phyloP scores from a whole-genome alignment of 192 early-diverging fungal species.

The Coemansia sp. region DNA sequence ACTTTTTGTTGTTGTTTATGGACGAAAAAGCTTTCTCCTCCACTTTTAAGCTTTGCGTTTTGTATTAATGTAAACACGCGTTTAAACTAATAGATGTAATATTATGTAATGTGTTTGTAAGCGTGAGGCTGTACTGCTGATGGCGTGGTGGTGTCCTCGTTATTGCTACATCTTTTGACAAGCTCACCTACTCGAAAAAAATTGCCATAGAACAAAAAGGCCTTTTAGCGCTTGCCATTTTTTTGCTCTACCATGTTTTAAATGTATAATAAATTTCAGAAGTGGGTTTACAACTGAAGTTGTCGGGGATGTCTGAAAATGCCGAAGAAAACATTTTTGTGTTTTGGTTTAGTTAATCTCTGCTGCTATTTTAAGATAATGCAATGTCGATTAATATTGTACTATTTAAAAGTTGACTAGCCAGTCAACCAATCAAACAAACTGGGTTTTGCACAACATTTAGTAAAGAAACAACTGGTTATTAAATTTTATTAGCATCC shows the following conservation, averaged over 20 bases:
- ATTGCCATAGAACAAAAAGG: not conserved
- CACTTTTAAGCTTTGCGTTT: not conserved
- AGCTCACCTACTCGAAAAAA: not conserved
- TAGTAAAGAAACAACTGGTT: not conserved
- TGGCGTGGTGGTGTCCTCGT: not conserved
- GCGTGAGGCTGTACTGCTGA: not conserved
- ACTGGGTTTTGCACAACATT: not conserved
- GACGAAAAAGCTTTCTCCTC: no score
- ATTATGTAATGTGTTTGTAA: not conserved
- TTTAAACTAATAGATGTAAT: not conserved
- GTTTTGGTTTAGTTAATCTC: not conserved
- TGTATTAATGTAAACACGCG: not conserved
- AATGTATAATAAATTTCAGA: not conserved
- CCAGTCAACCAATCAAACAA: not conserved
- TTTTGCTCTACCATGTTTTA: not conserved
- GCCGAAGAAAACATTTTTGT: not conserved
- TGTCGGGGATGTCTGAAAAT: not conserved
- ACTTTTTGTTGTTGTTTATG: not conserved
- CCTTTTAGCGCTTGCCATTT: not conserved
- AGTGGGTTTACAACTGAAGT: not conserved
- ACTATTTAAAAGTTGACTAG: not conserved
- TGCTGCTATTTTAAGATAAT: not conserved
- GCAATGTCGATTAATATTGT: not conserved
- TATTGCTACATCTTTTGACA: not conserved
- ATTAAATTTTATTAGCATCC: not conserved